Conservation (phyloP, 768 basidiomycete genomes). For the Tulasnella sp. region DNA sequence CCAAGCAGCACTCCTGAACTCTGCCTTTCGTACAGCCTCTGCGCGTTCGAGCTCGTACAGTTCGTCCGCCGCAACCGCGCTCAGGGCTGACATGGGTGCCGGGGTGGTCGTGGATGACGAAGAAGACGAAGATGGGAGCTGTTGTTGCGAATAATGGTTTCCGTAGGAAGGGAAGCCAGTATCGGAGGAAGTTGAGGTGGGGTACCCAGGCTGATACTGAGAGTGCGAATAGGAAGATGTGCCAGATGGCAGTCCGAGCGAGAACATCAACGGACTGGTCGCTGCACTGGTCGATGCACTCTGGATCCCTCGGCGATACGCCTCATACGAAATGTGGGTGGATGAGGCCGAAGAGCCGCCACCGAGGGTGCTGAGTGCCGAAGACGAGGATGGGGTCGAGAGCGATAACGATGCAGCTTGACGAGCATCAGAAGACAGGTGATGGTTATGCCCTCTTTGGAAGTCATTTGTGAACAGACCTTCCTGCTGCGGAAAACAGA, state of each 20-base stretch:
- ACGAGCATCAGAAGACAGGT: background rate
- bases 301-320: conserved; percentile 13
- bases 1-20: conserved; percentile 35
- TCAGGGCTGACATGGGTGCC: conserved; percentile 50
- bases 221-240: background rate
- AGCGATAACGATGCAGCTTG: conserved; percentile 2
- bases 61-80: conserved; percentile 73
- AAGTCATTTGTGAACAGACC: conserved; percentile 23
- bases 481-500: background rate
- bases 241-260: conserved; percentile 3
- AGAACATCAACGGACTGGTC: conserved; percentile 9
- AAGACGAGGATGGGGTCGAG: conserved; percentile 8
- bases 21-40: conserved; percentile 75
- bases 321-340: conserved; percentile 20
- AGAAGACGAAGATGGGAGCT: conserved; percentile 16
- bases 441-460: conserved; percentile 4
- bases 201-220: background rate
- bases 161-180: conserved; percentile 25
- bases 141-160: conserved; percentile 5
- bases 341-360: conserved; percentile 6
- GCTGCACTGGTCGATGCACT: conserved; percentile 10
- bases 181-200: conserved; percentile 10
- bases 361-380: background rate
- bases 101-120: conserved; percentile 17
- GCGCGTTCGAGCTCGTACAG: conserved; percentile 79